phyloP scores from a whole-genome alignment of 2,329 filamentous ascomycete species.

The Trichoderma guizhouense region DNA sequence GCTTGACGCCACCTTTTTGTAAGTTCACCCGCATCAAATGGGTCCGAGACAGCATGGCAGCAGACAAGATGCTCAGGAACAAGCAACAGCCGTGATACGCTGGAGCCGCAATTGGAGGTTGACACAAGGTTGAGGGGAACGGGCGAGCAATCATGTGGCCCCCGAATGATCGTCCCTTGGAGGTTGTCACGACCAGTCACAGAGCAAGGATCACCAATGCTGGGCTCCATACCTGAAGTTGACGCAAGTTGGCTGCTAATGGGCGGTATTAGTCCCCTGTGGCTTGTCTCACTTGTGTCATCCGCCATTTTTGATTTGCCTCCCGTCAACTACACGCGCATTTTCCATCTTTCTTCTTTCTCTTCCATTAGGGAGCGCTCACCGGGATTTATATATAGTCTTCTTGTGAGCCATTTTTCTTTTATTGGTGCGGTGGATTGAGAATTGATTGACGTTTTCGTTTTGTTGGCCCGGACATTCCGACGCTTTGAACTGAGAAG shows the following conservation, averaged over 20 bases:
- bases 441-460: background rate
- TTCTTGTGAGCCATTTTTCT: background rate
- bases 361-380: background rate
- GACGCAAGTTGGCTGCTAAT: background rate
- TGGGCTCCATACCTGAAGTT: background rate
- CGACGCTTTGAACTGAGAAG: background rate
- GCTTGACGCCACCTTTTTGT: background rate
- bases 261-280: background rate
- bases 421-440: background rate
- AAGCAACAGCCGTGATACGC: background rate
- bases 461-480: background rate
- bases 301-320: background rate
- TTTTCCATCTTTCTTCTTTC: background rate
- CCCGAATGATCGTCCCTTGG: background rate
- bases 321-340: background rate
- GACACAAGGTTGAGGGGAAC: background rate
- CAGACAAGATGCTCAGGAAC: background rate
- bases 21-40: background rate
- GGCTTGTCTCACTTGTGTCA: constrained; percentile 6
- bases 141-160: background rate
- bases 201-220: background rate
- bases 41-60: background rate
- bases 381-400: no score
- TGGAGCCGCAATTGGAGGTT: background rate
- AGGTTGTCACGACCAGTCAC: background rate